Conservation (phyloP, 352 stramenopile genomes). For the Phytophthora ramorum region DNA sequence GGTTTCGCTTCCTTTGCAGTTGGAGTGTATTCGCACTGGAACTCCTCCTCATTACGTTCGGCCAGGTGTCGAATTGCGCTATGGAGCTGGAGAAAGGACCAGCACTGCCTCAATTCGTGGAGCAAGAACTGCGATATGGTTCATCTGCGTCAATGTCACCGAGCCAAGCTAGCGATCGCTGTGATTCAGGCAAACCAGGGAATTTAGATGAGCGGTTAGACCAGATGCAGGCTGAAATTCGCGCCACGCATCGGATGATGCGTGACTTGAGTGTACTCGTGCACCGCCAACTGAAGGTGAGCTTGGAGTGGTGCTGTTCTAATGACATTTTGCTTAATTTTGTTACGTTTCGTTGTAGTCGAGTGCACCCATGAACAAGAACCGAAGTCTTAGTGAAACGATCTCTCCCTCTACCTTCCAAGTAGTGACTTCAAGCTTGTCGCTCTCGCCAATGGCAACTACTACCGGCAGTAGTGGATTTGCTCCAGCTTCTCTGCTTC, state of each 20-base stretch:
- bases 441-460: constrained; percentile 1
- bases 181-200: background rate
- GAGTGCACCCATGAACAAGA: constrained; percentile 1
- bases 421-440: constrained; percentile 5
- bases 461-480: too few relatives aligned
- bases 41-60: background rate
- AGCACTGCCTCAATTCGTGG: background rate
- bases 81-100: constrained; percentile 3
- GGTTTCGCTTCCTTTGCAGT: too few relatives aligned
- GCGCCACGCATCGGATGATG: constrained; percentile 26
- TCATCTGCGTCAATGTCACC: constrained; percentile 6
- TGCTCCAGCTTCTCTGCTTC: constrained; percentile 12
- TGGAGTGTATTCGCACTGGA: too few relatives aligned
- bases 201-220: constrained; percentile 24
- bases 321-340: background rate
- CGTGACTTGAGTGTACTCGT: constrained; percentile 27
- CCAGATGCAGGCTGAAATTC: constrained; percentile 36
- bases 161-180: constrained; percentile 11
- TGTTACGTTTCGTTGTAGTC: background rate
- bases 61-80: background rate
- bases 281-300: constrained; percentile 26
- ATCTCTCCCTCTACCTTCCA: constrained; percentile 17
- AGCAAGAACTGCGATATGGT: constrained; percentile 5
- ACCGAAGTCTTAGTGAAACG: constrained; percentile 13
- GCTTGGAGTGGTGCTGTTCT: background rate